Evolutionary conservation across 106 monocot species (phyloP).

Genomic region (Xerophyta viscosa): DNA sequence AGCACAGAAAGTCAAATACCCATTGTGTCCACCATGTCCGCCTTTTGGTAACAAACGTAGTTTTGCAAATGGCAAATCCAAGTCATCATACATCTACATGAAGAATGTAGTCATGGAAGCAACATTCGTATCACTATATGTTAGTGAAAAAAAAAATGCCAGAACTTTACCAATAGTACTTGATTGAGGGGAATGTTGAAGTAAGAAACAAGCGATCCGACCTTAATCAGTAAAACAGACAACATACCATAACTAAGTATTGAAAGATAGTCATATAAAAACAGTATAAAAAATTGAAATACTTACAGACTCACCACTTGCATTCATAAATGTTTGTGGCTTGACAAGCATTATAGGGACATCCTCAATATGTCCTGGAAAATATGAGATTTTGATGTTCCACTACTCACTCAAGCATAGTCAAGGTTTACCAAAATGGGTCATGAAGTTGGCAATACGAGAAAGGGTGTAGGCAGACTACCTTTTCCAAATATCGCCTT

Average conservation of each 20-base stretch:
- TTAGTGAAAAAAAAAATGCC: neutral
- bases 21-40: constrained; percentile 97
- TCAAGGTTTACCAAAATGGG: too few species aligned
- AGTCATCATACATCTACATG: constrained; percentile 84
- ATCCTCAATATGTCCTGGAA: constrained; percentile 63
- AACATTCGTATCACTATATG: too few species aligned
- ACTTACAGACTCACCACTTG: constrained; percentile 99
- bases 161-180: constrained; percentile 63
- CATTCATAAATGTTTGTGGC: constrained; percentile 97
- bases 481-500: constrained; percentile 84
- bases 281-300: constrained; percentile 3
- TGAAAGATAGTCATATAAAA: neutral
- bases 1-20: constrained; percentile 31
- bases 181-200: constrained; percentile 78
- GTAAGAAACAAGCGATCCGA: constrained; percentile 79
- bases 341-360: constrained; percentile 87
- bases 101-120: too few species aligned
- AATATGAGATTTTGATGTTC: neutral
- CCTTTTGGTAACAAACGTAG: constrained; percentile 85
- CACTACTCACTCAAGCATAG: neutral
- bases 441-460: too few species aligned
- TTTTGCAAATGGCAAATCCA: constrained; percentile 93
- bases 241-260: constrained; percentile 4
- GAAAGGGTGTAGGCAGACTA: too few species aligned
- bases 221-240: constrained; percentile 32